phyloP scores from a whole-genome alignment of 2,329 filamentous ascomycete genomes.

The Ilyonectria mors-panacis region DNA sequence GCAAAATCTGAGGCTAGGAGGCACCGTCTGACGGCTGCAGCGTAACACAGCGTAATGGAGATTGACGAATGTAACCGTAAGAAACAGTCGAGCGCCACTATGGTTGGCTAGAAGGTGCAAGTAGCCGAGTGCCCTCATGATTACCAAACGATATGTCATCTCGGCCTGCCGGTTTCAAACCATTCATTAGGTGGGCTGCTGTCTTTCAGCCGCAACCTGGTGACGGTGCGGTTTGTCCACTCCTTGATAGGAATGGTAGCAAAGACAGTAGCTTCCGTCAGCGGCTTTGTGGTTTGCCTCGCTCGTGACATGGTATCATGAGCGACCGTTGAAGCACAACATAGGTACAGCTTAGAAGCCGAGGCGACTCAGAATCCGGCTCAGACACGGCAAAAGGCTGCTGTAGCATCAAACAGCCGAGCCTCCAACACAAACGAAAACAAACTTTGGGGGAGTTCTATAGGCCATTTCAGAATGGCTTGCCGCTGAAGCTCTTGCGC shows the following conservation, averaged over 20 bases:
- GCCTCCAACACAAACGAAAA: background rate
- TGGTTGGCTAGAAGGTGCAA: background rate
- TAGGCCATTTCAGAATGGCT: background rate
- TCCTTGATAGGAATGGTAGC: background rate
- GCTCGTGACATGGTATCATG: background rate
- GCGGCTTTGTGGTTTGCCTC: background rate
- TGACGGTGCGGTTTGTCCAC: background rate
- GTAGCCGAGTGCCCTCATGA: background rate
- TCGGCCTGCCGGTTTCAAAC: background rate
- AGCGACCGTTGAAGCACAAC: background rate
- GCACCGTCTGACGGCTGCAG: background rate
- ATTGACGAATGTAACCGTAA: slow-evolving; percentile 7
- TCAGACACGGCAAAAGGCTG: background rate
- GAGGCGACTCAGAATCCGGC: background rate
- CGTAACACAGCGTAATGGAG: background rate
- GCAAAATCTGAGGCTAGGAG: background rate
- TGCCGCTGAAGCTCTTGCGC: background rate
- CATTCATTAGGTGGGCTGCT: background rate
- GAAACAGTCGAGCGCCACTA: background rate
- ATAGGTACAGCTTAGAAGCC: background rate
- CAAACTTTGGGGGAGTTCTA: background rate
- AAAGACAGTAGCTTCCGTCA: background rate
- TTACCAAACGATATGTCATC: background rate
- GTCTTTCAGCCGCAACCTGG: background rate
- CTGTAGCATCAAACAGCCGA: background rate